These are phyloP conservation scores for Aspergillus saccharolyticus DNA, from an alignment of 495 filamentous ascomycete genomes.

Conservation along the genomic window DNA sequence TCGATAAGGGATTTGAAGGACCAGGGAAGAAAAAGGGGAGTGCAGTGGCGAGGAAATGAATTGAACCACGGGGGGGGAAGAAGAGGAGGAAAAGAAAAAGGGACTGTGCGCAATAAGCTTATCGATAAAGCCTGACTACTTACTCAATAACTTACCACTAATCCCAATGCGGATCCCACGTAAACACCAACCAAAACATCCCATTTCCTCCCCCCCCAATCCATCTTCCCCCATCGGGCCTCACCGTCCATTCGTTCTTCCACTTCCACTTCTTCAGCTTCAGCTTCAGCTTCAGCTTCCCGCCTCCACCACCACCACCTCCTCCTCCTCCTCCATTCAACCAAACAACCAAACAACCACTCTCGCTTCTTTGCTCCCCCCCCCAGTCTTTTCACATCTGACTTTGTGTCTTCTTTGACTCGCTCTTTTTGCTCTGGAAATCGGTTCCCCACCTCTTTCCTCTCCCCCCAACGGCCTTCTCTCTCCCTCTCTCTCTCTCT, in stretches of 20 bases:
- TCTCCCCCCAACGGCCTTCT: background rate
- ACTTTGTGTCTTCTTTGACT: constrained; percentile 3
- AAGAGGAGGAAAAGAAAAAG: too few species aligned
- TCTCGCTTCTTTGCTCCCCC: constrained; percentile 5
- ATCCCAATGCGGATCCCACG: constrained; percentile 32
- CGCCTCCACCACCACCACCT: constrained; percentile 15
- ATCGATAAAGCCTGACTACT: too few species aligned
- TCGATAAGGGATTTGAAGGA: background rate
- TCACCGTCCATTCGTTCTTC: constrained; percentile 38
- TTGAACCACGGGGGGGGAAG: constrained; percentile 7
- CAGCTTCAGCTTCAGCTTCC: background rate
- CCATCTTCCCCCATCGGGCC: too few species aligned
- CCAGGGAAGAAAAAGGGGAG: background rate
- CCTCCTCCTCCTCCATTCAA: background rate
- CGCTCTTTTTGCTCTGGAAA: background rate
- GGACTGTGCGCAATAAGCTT: constrained; percentile 35
- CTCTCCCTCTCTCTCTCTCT: constrained; percentile 4
- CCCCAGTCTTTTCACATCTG: background rate
- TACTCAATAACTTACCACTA: constrained; percentile 31
- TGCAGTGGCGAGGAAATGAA: background rate
- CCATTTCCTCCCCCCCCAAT: too few species aligned
- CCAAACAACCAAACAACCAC: constrained; percentile 1
- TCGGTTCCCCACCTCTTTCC: background rate
- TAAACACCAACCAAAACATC: constrained; percentile 41
- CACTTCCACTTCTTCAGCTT: too few species aligned